Conservation (phyloP, 176 grass and related monocot genomes). For the Bromus sterilis region DNA sequence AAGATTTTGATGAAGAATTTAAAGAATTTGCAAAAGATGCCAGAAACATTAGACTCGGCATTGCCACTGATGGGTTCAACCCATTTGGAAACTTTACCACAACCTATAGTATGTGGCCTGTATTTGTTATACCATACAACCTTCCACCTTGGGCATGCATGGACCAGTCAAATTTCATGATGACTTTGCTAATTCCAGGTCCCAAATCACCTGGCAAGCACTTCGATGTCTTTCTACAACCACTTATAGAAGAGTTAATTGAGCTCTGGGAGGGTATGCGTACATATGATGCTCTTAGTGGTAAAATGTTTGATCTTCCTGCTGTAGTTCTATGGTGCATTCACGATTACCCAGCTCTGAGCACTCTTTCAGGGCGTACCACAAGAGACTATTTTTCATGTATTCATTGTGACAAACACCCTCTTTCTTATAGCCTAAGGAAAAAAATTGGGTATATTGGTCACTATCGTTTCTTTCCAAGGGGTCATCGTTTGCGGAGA, state of each 20-base stretch:
- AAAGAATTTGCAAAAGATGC: background rate
- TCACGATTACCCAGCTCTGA: background rate
- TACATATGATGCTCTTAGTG: slow-evolving; percentile 2
- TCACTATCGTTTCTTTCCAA: background rate
- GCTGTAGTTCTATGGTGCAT: background rate
- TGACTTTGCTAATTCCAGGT: background rate
- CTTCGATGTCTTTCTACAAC: background rate
- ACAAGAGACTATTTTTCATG: slow-evolving; percentile 15
- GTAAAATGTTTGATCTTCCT: background rate
- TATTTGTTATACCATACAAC: background rate
- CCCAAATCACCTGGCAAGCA: background rate
- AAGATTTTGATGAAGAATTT: background rate
- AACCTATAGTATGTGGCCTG: background rate
- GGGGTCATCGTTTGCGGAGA: background rate
- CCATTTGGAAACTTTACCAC: background rate
- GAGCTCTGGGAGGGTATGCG: background rate
- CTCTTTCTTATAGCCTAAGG: background rate
- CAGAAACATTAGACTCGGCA: background rate
- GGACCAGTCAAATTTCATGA: background rate
- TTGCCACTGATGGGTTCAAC: background rate
- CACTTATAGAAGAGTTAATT: background rate
- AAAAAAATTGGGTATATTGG: slow-evolving; percentile 9
- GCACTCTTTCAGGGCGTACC: background rate
- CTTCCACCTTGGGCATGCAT: background rate
- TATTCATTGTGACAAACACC: background rate